phyloP scores from a whole-genome alignment of 768 basidiomycete species.

The Suillus plorans region DNA sequence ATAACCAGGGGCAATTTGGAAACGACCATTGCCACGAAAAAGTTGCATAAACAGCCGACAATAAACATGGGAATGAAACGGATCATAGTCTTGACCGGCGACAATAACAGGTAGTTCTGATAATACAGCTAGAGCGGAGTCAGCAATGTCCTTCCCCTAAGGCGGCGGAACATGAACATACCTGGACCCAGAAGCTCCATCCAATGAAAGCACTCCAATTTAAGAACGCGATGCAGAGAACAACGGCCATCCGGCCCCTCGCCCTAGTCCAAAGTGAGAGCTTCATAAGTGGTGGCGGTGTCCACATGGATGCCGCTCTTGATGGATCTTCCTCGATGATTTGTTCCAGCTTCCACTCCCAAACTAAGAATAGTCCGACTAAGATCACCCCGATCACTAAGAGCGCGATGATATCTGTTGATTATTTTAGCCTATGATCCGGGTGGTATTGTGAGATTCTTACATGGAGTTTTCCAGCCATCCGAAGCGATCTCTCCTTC shows the following conservation, averaged over 20 bases:
- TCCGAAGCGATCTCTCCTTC: conserved; percentile 59
- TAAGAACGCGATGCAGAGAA: conserved; percentile 62
- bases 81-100: conserved; percentile 60
- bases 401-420: conserved; percentile 66
- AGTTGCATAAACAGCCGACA: conserved; percentile 61
- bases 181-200: conserved; percentile 54
- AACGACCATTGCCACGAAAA: conserved; percentile 61
- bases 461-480: conserved; percentile 62
- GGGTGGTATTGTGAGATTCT: conserved; percentile 17
- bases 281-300: conserved; percentile 66
- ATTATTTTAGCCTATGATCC: conserved; percentile 22
- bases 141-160: conserved; percentile 12
- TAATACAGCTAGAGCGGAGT: conserved; percentile 56
- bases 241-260: conserved; percentile 58
- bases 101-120: conserved; percentile 57
- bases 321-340: conserved; percentile 12
- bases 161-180: conserved; percentile 24
- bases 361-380: conserved; percentile 54
- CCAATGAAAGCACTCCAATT: conserved; percentile 58
- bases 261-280: conserved; percentile 63
- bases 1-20: conserved; percentile 53
- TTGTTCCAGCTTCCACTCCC: conserved; percentile 64
- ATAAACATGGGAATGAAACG: conserved; percentile 73
- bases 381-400: conserved; percentile 62
- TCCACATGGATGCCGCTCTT: conserved; percentile 27